Evolutionary conservation across 2,329 filamentous ascomycete species (phyloP), one percentile per base, ranked within the genome.

Genomic region (Sclerotinia trifoliorum): DNA sequence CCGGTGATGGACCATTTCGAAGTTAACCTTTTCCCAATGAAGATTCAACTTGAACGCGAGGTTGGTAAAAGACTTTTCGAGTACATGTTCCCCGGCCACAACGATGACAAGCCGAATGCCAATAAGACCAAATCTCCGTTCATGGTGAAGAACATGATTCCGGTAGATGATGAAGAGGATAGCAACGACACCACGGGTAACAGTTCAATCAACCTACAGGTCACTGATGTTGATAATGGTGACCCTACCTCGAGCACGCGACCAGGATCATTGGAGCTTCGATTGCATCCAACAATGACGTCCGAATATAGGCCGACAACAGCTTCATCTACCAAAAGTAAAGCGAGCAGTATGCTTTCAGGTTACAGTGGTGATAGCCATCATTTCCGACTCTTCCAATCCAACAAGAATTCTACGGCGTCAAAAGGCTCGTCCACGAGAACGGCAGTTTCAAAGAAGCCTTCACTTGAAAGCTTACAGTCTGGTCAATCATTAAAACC

Each of bases 1-100:
- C 93, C 94, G 0, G 94, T 99, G 44, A 92, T 99, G 83, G 94
- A 98, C 74, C 91, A 96, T 75, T 99, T 99, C 75, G 94, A 98
- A 78, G 92, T 99, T 67, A 93, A 94, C 67, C 82, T 99, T 26
- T 94, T 96, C 78, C 96, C 95, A 0, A 86, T 99, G 78, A 96
- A 93, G 79, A 89, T 99, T 29, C 95, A 99, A 78, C 83, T 99
- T 48, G 95, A 99, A 79, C 90, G 89, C 48, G 94, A 98, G 74
- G 89, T 97, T 61, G 94, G 94, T 56, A 94, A 96, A 80, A 93
- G 90, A 73, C 83, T 99, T 2, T 97, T 99, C 73, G 94, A 97
- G 80, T 99, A 99, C 79, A 93, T 99, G 74, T 99, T 99, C 82
- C 96, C 95, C 0, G 92, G 91, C 15, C 87, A 92, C 73, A 89